Evolutionary conservation across 2,329 filamentous ascomycete species (phyloP).

Genomic region (Torrubiella hemipterigena): DNA sequence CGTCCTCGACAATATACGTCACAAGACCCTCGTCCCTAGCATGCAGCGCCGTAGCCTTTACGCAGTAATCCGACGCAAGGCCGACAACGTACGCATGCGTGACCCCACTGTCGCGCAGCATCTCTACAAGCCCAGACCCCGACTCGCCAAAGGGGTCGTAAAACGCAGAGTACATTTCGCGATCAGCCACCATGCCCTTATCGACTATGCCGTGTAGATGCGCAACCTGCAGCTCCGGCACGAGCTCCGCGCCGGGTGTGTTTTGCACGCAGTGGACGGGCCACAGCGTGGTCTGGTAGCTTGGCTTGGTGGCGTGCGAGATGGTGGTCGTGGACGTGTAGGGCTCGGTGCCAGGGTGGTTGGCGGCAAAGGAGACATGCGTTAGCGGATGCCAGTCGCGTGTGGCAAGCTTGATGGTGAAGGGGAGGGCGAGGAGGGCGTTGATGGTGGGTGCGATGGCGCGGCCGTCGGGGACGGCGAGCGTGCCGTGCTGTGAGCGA

Average conservation of each 20-base stretch:
- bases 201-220: constrained; percentile 56
- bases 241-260: constrained; percentile 59
- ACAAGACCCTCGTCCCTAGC: constrained; percentile 63
- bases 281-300: constrained; percentile 68
- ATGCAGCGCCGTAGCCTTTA: constrained; percentile 70
- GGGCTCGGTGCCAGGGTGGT: constrained; percentile 56
- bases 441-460: constrained; percentile 63
- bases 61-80: constrained; percentile 81
- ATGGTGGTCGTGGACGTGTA: constrained; percentile 57
- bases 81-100: constrained; percentile 81
- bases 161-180: constrained; percentile 95
- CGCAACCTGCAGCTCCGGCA: constrained; percentile 53
- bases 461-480: constrained; percentile 67
- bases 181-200: constrained; percentile 61
- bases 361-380: constrained; percentile 82
- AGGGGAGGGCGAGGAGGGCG: constrained; percentile 57
- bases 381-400: constrained; percentile 77
- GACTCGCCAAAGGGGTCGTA: constrained; percentile 62
- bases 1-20: constrained; percentile 69
- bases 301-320: constrained; percentile 46
- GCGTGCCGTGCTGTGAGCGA: constrained; percentile 58
- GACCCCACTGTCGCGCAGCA: constrained; percentile 44
- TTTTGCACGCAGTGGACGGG: constrained; percentile 77
- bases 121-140: constrained; percentile 49
- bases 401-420: constrained; percentile 69